Percentiles rank a stretch among this genome's conserved stretches.
phyloP scores from a whole-genome alignment of 192 early-diverging fungal genomes.

The Backusella circina region DNA sequence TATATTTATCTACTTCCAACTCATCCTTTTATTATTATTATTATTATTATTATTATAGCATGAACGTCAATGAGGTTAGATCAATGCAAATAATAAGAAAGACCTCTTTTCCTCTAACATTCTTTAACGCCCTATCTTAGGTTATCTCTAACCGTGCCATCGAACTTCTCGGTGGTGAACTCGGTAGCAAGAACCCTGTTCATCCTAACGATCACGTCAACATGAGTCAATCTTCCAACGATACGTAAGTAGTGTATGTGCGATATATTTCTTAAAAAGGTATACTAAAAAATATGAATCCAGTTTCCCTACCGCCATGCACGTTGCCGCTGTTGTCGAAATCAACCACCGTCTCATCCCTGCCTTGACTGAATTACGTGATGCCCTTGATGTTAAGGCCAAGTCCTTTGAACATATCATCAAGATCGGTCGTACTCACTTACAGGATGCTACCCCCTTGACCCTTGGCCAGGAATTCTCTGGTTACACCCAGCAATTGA shows the following conservation, averaged over 20 bases:
- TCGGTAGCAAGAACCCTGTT: conserved; percentile 91
- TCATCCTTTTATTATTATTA: not conserved
- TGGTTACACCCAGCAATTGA: conserved; percentile 92
- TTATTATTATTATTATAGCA: conserved; percentile 35
- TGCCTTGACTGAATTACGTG: conserved; percentile 73
- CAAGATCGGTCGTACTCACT: conserved; percentile 99
- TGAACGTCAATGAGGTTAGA: conserved; percentile 84
- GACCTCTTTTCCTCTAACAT: not conserved
- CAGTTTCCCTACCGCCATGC: conserved; percentile 98
- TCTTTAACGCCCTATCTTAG: conserved; percentile 26
- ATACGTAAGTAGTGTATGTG: conserved; percentile 57
- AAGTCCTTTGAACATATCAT: conserved; percentile 90
- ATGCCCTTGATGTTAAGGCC: conserved; percentile 74
- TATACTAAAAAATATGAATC: not conserved
- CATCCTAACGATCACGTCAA: conserved; percentile 99
- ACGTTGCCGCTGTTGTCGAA: conserved; percentile 90
- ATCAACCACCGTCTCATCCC: conserved; percentile 86
- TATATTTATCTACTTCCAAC: not conserved
- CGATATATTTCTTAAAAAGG: not conserved
- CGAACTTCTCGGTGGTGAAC: conserved; percentile 86
- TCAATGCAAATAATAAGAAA: not conserved
- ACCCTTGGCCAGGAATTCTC: conserved; percentile 99
- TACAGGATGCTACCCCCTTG: conserved; percentile 97
- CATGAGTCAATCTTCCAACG: conserved; percentile 97
- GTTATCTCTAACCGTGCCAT: conserved; percentile 99